Conservation (phyloP, 2,329 filamentous ascomycete species). For the Aurifilum marmelostoma region DNA sequence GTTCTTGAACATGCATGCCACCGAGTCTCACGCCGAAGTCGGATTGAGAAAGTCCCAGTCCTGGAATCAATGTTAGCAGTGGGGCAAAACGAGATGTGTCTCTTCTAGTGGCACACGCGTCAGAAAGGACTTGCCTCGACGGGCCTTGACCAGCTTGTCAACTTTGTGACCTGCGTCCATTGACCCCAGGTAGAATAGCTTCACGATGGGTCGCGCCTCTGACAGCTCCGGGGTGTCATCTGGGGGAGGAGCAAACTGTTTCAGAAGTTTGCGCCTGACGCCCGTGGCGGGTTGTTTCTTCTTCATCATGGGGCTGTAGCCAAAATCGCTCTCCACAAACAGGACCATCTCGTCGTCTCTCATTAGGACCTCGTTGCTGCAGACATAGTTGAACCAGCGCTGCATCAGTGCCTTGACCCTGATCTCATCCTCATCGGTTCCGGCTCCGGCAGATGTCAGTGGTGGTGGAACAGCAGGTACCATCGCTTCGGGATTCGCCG, state of each 20-base stretch:
- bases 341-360: slow-evolving; percentile 96
- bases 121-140: slow-evolving; percentile 69
- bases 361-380: slow-evolving; percentile 89
- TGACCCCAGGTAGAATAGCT: slow-evolving; percentile 90
- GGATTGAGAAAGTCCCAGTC: slow-evolving; percentile 86
- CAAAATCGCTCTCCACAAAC: slow-evolving; percentile 99
- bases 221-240: slow-evolving; percentile 96
- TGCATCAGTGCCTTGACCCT: slow-evolving; percentile 89
- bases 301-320: slow-evolving; percentile 92
- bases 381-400: slow-evolving; percentile 93
- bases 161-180: slow-evolving; percentile 99
- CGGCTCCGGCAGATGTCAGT: slow-evolving; percentile 90
- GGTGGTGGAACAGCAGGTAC: slow-evolving; percentile 94
- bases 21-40: slow-evolving; percentile 92
- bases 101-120: not conserved
- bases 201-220: slow-evolving; percentile 86
- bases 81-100: not conserved
- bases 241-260: slow-evolving; percentile 96
- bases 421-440: slow-evolving; percentile 92
- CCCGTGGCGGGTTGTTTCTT: slow-evolving; percentile 97
- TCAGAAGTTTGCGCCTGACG: slow-evolving; percentile 90
- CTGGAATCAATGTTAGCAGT: slow-evolving; percentile 53
- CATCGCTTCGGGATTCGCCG: slow-evolving; percentile 93
- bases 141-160: slow-evolving; percentile 88
- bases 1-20: slow-evolving; percentile 86